Evolutionary conservation across 164 flowering plant genomes (phyloP).

Genomic region (Piper betle): DNA sequence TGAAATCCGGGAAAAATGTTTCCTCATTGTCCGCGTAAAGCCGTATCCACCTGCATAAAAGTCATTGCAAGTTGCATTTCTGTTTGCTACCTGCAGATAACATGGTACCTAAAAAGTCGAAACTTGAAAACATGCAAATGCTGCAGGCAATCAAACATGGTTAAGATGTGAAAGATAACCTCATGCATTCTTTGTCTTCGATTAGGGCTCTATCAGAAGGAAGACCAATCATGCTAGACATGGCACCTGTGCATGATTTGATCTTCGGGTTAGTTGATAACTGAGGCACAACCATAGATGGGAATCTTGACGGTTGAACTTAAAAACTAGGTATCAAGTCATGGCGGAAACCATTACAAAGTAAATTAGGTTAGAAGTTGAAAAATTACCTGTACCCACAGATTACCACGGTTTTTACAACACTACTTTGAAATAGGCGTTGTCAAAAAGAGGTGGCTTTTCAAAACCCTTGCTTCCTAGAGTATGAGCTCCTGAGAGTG

Average conservation of each 20-base stretch:
- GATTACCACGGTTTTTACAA: conserved; percentile 82
- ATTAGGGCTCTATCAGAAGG: conserved; percentile 81
- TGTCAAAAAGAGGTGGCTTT: conserved; percentile 68
- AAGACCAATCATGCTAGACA: conserved; percentile 87
- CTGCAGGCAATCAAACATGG: not conserved
- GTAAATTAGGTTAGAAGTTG: not conserved
- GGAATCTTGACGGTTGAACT: not conserved
- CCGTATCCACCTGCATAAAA: conserved; percentile 61
- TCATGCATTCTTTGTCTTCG: conserved; percentile 80
- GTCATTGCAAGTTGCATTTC: not conserved
- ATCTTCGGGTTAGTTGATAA: not conserved
- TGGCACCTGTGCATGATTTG: conserved; percentile 15
- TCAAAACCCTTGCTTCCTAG: conserved; percentile 92
- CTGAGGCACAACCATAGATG: not conserved
- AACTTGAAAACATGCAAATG: not conserved
- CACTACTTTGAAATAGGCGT: conserved; percentile 79
- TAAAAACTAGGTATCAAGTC: not conserved
- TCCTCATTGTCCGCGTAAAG: conserved; percentile 55
- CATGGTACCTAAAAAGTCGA: not conserved
- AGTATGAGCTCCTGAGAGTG: conserved; percentile 93
- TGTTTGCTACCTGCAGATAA: too few species aligned
- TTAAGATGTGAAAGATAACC: conserved; percentile 23
- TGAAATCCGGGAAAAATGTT: conserved; percentile 69
- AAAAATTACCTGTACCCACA: conserved; percentile 31
- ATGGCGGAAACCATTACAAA: not conserved